Evolutionary conservation across 495 filamentous ascomycete species (phyloP), one percentile per base, ranked within the genome.

Genomic region (Talaromyces borbonicus): DNA sequence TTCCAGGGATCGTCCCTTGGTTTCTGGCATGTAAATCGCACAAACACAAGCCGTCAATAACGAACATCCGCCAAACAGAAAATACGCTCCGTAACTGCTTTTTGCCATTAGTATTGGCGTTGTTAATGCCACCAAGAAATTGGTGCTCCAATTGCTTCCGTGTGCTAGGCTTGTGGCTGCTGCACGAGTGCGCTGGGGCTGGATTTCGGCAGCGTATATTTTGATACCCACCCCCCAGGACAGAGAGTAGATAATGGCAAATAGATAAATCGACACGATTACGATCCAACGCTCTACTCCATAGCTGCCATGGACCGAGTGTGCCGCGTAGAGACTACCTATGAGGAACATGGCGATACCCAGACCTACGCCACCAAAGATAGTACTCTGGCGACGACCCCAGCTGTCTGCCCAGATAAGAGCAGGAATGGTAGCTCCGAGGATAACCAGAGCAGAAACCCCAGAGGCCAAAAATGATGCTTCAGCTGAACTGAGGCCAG

Each of bases 81-180:
- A 83, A 52, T 83, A 83, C 0, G 73, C 71, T 1, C 75, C 78
- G 31, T 58, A 81, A 5, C 65, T 67, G 5, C 69, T 77, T 4
- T 66, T 67, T 0, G 72, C 71, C 11, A 85, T 61, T 12, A 86
- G 60, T 6, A 83, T 71, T 0, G 81, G 82, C 0, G 80, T 80
- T 4, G 72, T 69, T 40, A 84, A 67, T 1, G 80, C 81, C 1
- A 84, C 72, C n/a, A 84, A 53, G 56, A 75, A 84, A 52, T 84
- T 84, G 8, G 65, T 51, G 8, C 65, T 24, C 71, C 73, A 77
- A 47, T 78, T 78, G 25, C 63, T 63, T 5, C 66, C 64, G 50
- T 77, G 67, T 0, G 67, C 58, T 2, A 75, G 50, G 8, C 65
- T 61, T 1, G 66, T 71, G 1, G 74, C 73, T 9, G 62, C 66